Evolutionary conservation across 2,329 filamentous ascomycete genomes (phyloP), one percentile per base, ranked within the genome.

Genomic region (Mycosphaerella sp.): DNA sequence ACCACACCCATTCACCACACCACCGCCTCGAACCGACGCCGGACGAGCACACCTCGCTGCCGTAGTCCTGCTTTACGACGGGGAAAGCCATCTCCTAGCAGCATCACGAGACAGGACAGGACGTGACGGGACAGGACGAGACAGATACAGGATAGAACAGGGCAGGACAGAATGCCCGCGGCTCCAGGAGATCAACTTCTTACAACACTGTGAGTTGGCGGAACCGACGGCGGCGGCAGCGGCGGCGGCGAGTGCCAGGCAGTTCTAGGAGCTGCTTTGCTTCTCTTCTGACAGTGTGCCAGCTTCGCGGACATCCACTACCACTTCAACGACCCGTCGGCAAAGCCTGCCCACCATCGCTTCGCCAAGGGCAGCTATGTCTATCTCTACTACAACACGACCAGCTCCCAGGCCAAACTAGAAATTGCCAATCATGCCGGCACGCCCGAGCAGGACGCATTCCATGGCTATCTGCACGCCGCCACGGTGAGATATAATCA

Each of bases 261-360:
- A n/a, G n/a, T n/a, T n/a, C 21, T 2, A 21, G 21, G 21, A 21
- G 21, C 21, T 21, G 21, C 21, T 21, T 21, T 21, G 21, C 21
- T 21, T 21, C 21, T 21, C 21, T 30, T 14, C 30, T 45, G 41
- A 40, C 30, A 21, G 21, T 28, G 25, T n/a, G 30, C 17, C 56
- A 90, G 86, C 62, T 89, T 87, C 63, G 85, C 80, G 56, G 87
- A 91, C 64, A 67, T 89, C 48, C 87, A 90, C 68, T 90, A 89
- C 69, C 89, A 82, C 69, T 88, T 89, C 70, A 78, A 79, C 21
- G 77, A 82, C n/a, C 82, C 84, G 2, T 75, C 76, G 5, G 74
- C 77, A 50, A 81, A 78, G 50, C 86, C 86, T 27, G 80, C 77
- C n/a, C 87, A 90, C 67, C 85, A 90, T 68, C 82, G 86, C 45